Base-by-base conservation (phyloP, 176 grass and related monocot genomes). In the Ampelocalamus luodianensis region DNA sequence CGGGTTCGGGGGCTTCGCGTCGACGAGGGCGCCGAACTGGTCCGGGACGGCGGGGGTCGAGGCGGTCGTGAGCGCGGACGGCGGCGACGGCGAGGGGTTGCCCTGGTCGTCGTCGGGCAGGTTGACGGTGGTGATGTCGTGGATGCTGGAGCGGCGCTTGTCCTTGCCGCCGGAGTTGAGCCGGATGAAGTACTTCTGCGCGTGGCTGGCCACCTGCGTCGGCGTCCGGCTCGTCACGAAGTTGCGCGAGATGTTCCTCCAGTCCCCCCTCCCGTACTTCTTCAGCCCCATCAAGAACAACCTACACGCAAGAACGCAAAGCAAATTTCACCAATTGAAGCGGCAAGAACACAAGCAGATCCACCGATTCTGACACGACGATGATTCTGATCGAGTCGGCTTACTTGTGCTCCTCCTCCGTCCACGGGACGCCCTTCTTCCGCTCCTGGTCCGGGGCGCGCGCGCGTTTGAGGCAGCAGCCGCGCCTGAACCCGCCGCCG, bases 371-470 rank as follows among this genome's bases (percentile, higher is more conserved):
- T 3, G 45, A 40, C 51, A 78, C 29, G 12, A 78, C 34, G 71
- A 27, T 3, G 72, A 12, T 6, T 69, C 23, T 64, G 36, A 65
- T 77, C 10, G 8, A 10, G 8, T 22, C n/a, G 42, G 78, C 76
- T 87, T 78, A 99, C 96, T 64, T 94, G 90, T 99, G 96, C 80
- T 99, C 96, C 43, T 94, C 91, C 86, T 99, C 96, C 36, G 96
- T 99, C 96, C 96, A 99, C 9, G 93, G 96, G 69, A 99, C 84
- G 26, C 96, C 96, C 78, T 99, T 99, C 96, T 96, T 99, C 44
- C 96, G 87, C 90, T 94, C 96, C 82, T 96, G 96, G 43, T 98
- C 93, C 0, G 81, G 13, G 8, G 68, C 85, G 34, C 89, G 89
- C 15, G 43, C 76, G 10, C 97, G 85, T 58, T 96, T 94, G 53